Percentiles rank a stretch among this genome's conserved stretches.
Evolutionary conservation across 1,284 basidiomycete genomes (phyloP).

Genomic region (Trichosporon sp.): DNA sequence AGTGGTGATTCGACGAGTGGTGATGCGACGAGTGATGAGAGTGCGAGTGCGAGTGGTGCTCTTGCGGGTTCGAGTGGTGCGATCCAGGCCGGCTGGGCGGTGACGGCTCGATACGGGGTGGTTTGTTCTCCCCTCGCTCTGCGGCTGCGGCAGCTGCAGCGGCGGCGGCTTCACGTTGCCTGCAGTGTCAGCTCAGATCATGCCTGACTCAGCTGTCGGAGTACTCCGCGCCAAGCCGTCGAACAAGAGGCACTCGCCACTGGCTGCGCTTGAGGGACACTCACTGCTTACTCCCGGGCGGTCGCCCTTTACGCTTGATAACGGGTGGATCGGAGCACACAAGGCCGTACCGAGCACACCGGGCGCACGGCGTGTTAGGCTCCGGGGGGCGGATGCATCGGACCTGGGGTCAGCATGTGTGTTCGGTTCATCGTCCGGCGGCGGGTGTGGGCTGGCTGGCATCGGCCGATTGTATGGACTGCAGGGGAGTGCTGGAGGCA

Average conservation of each 20-base stretch:
- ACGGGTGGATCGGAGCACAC: slow-evolving; percentile 37
- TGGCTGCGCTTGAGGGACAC: background rate
- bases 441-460: too few species aligned
- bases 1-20: background rate
- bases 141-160: slow-evolving; percentile 16
- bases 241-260: background rate
- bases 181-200: background rate
- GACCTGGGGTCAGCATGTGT: slow-evolving; percentile 30
- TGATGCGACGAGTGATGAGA: background rate
- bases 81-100: background rate
- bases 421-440: background rate
- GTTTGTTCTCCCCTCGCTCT: background rate
- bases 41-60: background rate
- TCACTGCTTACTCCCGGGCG: slow-evolving; percentile 29
- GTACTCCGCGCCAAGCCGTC: too few species aligned
- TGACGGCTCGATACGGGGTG: background rate
- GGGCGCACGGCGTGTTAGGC: slow-evolving; percentile 31
- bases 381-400: slow-evolving; percentile 37
- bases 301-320: slow-evolving; percentile 38
- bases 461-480: too few species aligned
- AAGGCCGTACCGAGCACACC: slow-evolving; percentile 36
- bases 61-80: background rate
- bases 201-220: background rate
- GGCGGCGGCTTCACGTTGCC: slow-evolving; percentile 13
- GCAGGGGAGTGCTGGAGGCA: too few species aligned